Evolutionary conservation across 495 filamentous ascomycete genomes (phyloP).

Genomic region (Monascus purpureus): DNA sequence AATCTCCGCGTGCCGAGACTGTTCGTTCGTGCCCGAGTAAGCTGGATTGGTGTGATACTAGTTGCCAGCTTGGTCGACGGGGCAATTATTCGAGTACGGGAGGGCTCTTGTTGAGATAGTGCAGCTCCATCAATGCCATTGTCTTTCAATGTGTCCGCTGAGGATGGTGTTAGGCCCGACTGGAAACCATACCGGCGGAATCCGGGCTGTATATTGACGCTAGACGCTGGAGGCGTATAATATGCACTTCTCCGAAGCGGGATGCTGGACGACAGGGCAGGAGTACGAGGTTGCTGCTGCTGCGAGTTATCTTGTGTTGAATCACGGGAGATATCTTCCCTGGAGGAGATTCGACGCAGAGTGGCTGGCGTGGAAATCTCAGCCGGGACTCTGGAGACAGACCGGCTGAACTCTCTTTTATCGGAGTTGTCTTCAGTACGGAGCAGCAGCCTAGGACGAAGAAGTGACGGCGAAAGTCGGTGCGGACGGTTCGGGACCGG

Average conservation of each 20-base stretch:
- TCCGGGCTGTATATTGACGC: conserved; percentile 30
- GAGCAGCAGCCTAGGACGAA: conserved; percentile 1
- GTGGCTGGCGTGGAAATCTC: conserved; percentile 15
- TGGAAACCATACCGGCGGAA: conserved; percentile 32
- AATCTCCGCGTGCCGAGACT: conserved; percentile 27
- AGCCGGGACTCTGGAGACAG: conserved; percentile 2
- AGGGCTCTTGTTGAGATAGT: conserved; percentile 11
- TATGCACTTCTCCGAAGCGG: conserved; percentile 25
- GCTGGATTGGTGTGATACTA: conserved; percentile 30
- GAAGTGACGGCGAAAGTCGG: conserved; percentile 2
- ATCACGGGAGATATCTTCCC: not conserved
- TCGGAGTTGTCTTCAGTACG: conserved; percentile 2
- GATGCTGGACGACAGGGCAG: conserved; percentile 25
- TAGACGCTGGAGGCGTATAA: conserved; percentile 28
- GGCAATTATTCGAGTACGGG: conserved; percentile 23
- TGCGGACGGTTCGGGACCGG: conserved; percentile 2
- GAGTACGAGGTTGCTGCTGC: conserved; percentile 26
- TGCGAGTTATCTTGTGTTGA: conserved; percentile 2
- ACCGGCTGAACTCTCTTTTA: not conserved
- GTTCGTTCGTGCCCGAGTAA: conserved; percentile 25
- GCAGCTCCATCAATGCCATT: conserved; percentile 11
- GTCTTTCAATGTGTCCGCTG: conserved; percentile 5
- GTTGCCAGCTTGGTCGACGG: conserved; percentile 26
- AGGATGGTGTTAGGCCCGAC: conserved; percentile 12
- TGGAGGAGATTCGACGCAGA: not conserved